Conservation (phyloP, 2,329 filamentous ascomycete species). For the Penicillium italicum region DNA sequence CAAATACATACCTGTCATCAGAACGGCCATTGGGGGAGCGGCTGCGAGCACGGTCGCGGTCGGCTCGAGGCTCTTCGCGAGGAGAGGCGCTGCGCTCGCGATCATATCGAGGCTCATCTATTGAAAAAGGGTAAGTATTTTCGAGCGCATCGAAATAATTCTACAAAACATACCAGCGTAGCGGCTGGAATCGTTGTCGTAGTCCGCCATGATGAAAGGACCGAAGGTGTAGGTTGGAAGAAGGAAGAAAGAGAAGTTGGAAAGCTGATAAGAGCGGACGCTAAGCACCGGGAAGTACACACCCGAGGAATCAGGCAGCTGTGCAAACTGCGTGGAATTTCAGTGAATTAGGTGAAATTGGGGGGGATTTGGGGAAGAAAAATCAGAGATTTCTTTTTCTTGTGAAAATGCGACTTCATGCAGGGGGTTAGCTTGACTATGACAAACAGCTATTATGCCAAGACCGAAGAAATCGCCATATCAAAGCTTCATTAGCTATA, state of each 20-base stretch:
- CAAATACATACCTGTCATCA: constrained; percentile 48
- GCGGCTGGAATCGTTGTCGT: constrained; percentile 62
- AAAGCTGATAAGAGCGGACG: constrained; percentile 16
- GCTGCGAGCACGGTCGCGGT: constrained; percentile 58
- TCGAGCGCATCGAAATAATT: background rate
- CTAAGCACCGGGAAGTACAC: constrained; percentile 19
- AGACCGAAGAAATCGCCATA: background rate
- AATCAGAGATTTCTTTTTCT: background rate
- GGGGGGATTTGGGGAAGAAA: background rate
- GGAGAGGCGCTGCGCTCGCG: constrained; percentile 66
- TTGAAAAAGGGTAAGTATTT: background rate
- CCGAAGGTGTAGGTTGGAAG: constrained; percentile 19
- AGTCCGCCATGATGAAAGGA: constrained; percentile 50
- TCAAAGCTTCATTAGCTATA: background rate
- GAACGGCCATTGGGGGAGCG: constrained; percentile 60
- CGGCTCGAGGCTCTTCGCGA: constrained; percentile 52
- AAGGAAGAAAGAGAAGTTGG: constrained; percentile 23
- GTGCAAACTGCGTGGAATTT: background rate
- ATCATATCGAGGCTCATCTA: constrained; percentile 61
- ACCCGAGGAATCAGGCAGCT: constrained; percentile 15
- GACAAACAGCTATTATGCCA: background rate
- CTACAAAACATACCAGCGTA: constrained; percentile 58
- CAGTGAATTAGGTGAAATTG: background rate
- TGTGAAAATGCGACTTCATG: background rate
- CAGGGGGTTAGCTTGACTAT: background rate